Evolutionary conservation across 192 early-diverging fungal genomes (phyloP).

Genomic region (Pilaira anomala): DNA sequence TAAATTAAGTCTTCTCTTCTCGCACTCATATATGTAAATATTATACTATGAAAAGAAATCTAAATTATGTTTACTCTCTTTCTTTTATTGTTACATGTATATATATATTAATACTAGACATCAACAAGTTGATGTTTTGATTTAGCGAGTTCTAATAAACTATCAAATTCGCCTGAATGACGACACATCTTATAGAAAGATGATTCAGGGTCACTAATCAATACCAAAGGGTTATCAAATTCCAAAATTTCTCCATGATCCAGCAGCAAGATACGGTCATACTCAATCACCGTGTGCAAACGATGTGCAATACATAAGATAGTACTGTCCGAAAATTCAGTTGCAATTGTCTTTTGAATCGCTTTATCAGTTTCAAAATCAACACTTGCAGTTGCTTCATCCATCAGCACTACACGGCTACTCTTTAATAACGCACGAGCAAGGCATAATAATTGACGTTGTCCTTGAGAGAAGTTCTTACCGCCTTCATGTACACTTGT

Average conservation of each 20-base stretch:
- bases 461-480: slow-evolving; percentile 74
- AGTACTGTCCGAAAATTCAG: slow-evolving; percentile 52
- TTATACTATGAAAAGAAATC: too few relatives aligned
- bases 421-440: slow-evolving; percentile 72
- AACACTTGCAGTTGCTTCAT: slow-evolving; percentile 50
- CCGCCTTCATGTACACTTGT: slow-evolving; percentile 76
- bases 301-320: slow-evolving; percentile 65
- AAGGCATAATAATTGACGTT: slow-evolving; percentile 75
- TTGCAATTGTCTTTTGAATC: slow-evolving; percentile 57
- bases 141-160: slow-evolving; percentile 58
- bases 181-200: slow-evolving; percentile 75
- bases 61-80: too few relatives aligned
- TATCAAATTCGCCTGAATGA: slow-evolving; percentile 78
- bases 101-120: too few relatives aligned
- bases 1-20: too few relatives aligned
- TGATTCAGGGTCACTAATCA: slow-evolving; percentile 61
- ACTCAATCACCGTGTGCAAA: slow-evolving; percentile 57
- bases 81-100: too few relatives aligned
- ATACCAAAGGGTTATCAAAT: slow-evolving; percentile 71
- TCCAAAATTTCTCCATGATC: slow-evolving; percentile 76
- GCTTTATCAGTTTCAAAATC: slow-evolving; percentile 58
- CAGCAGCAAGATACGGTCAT: slow-evolving; percentile 75
- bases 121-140: slow-evolving; percentile 22
- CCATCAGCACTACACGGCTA: slow-evolving; percentile 47
- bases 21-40: too few relatives aligned